Percentiles rank a stretch among this genome's conserved stretches.
phyloP scores from a whole-genome alignment of 306 rosid genomes.

The Fragaria vesca region DNA sequence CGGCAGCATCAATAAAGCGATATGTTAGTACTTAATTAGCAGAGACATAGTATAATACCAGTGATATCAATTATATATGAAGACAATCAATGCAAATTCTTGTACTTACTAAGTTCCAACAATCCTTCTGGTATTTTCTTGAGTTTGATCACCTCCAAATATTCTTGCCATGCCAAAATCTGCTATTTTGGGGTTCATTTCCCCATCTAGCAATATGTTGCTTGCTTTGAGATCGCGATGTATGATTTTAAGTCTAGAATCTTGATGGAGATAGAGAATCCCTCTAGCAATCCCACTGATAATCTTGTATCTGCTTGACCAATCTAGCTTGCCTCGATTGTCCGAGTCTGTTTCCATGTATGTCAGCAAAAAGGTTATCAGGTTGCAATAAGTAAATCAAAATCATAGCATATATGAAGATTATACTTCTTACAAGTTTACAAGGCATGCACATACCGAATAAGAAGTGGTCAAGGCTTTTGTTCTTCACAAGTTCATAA shows the following conservation, averaged over 20 bases:
- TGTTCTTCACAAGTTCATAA: background rate
- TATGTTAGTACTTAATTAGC: background rate
- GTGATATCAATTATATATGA: too few species aligned
- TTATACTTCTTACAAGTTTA: too few species aligned
- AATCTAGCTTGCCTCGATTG: slow-evolving; percentile 12
- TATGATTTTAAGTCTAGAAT: slow-evolving; percentile 45
- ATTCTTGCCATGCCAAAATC: slow-evolving; percentile 52
- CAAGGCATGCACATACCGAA: too few species aligned
- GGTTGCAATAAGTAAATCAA: too few species aligned
- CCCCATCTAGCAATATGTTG: slow-evolving; percentile 34
- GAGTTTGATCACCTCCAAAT: slow-evolving; percentile 26
- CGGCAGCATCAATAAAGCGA: background rate
- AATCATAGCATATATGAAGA: too few species aligned
- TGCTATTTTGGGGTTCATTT: slow-evolving; percentile 42
- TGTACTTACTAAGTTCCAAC: slow-evolving; percentile 55
- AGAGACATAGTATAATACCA: too few species aligned
- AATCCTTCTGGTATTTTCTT: slow-evolving; percentile 30
- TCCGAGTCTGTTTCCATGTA: too few species aligned
- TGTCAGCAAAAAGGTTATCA: too few species aligned
- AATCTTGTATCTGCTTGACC: slow-evolving; percentile 40
- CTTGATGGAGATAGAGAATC: slow-evolving; percentile 43
- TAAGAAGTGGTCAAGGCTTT: background rate
- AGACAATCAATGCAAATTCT: too few species aligned
- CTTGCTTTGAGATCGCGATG: slow-evolving; percentile 47
- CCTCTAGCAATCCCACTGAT: slow-evolving; percentile 44